Base-by-base conservation (phyloP, 2,329 filamentous ascomycete genomes). In the Pseudocercospora fuligena region DNA sequence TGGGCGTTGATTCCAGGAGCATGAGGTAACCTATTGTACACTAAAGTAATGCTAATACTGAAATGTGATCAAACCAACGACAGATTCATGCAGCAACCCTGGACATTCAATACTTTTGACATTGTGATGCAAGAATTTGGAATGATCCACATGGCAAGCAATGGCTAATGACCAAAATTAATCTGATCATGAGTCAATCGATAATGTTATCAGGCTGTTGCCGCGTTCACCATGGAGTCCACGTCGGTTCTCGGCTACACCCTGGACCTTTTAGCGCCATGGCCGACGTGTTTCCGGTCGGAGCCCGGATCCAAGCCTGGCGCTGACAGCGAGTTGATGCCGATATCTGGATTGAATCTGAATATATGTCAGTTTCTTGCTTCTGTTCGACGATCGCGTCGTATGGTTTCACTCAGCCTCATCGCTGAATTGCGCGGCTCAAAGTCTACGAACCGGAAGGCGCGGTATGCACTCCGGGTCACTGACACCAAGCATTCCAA, bases 1-100 rank as follows among this genome's bases (percentile, higher is more conserved):
- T 84, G 46, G 80, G 81, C 6, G 76, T 83, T 49, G 81, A 83
- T 68, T 82, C 69, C 46, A 46, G 72, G 63, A 70, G 71, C 54
- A 59, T 64, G 66, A 66, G 69, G 65, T 66, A 64, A 68, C 64
- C 33, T 40, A 63, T 31, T 27, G 19, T 66, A 63, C 56, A 40
- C 29, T 57, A 36, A 23, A 23, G 53, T 63, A 63, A 63, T 63
- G 33, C 43, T 58, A 43, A 43, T 58, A 12, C 21, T 27, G 21
- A 27, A 23, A 53, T 27, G 47, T 27, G 25, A 27, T 27, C 47
- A 53, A 23, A 14, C 47, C 47, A 23, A 14, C 47, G 47, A 27
- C 47, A 53, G 47, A 53, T 19, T 6, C 47, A 27, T 53, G 47
- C 19, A 40, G 16, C 14, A 40, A 40, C 14, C 14, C 36, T 40